Conservation (phyloP, 2,329 filamentous ascomycete genomes). For the Sporothrix euskadiensis region DNA sequence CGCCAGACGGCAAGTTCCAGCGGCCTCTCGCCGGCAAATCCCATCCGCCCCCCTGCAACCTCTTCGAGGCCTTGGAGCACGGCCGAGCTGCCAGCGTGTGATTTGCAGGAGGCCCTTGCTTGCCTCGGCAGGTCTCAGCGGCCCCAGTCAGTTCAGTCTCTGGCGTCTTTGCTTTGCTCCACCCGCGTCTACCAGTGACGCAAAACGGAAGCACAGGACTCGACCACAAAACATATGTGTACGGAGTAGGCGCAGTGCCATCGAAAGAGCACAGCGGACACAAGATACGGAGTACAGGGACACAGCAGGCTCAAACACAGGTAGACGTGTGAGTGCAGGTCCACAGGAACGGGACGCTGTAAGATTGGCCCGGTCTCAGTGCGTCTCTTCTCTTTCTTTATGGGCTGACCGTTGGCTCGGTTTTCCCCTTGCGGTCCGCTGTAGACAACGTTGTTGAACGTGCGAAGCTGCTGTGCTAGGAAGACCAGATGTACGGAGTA, state of each 20-base stretch:
- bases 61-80: not conserved
- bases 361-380: not conserved
- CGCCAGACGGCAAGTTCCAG: constrained; percentile 8
- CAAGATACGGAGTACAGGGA: not conserved
- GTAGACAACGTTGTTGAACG: not conserved
- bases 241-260: not conserved
- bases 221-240: not conserved
- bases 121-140: constrained; percentile 9
- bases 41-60: not conserved
- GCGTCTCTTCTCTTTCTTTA: not conserved
- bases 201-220: not conserved
- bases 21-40: not conserved
- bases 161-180: not conserved
- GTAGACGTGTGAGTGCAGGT: not conserved
- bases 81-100: not conserved
- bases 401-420: not conserved
- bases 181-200: constrained; percentile 14
- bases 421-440: not conserved
- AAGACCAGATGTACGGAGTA: not conserved
- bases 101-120: not conserved
- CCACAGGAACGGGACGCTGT: not conserved
- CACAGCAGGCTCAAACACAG: not conserved
- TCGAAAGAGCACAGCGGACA: not conserved
- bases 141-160: not conserved
- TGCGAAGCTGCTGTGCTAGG: not conserved